These are phyloP conservation scores for Citrus cavaleriei DNA, from an alignment of 345 rosid species.

Conservation along the genomic window DNA sequence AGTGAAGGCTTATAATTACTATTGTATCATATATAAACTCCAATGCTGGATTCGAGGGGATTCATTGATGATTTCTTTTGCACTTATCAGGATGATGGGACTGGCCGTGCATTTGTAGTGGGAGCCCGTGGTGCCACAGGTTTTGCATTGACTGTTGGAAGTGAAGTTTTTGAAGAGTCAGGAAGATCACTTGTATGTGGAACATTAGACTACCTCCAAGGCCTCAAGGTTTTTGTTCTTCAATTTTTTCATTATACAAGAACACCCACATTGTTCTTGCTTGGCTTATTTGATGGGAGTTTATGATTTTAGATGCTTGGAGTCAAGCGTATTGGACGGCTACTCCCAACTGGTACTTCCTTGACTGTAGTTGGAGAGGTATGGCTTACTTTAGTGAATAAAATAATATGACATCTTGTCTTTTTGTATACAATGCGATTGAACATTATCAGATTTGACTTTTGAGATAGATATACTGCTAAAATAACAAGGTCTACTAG, in stretches of 20 bases:
- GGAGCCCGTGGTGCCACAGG: slow-evolving; percentile 78
- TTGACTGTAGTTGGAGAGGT: slow-evolving; percentile 98
- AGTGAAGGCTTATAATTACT: neutral
- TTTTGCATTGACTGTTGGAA: slow-evolving; percentile 57
- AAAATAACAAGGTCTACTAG: neutral
- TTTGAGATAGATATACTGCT: neutral
- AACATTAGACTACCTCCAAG: slow-evolving; percentile 88
- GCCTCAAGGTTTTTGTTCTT: slow-evolving; percentile 67
- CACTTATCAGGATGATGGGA: slow-evolving; percentile 70
- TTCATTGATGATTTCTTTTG: neutral
- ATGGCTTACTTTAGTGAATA: slow-evolving; percentile 9
- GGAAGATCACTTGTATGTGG: slow-evolving; percentile 93
- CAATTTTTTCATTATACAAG: neutral
- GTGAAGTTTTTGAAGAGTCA: slow-evolving; percentile 89
- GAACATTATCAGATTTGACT: neutral
- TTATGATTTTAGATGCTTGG: slow-evolving; percentile 81
- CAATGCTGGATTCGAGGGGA: neutral
- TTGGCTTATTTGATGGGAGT: slow-evolving; percentile 17
- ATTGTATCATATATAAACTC: neutral
- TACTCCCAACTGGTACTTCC: slow-evolving; percentile 88
- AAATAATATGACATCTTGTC: neutral
- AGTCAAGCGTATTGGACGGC: slow-evolving; percentile 83
- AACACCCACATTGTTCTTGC: neutral
- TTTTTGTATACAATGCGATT: neutral
- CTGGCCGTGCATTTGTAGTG: slow-evolving; percentile 58